Base-by-base conservation (phyloP, 352 stramenopile species). In the Globisporangium recalcitrans region DNA sequence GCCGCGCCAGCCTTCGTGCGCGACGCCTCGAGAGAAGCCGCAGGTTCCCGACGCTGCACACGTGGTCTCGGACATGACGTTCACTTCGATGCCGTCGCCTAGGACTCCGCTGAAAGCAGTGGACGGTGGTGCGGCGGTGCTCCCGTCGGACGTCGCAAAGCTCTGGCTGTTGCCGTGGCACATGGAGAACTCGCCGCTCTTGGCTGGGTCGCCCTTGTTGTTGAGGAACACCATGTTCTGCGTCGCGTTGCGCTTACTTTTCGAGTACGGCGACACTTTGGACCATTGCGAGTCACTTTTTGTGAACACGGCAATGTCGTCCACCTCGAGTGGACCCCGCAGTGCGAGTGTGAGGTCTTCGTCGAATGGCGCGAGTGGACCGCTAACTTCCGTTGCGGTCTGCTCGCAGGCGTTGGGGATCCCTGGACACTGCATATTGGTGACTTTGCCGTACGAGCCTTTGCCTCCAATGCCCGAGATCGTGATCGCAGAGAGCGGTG, bases 141-240 rank as follows among this genome's bases (percentile, higher is more conserved):
- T 60, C 21, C 71, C 72, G 46, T 85, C 62, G 9, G 61, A 36
- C 4, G 69, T 73, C 4, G 74, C 76, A 42, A 73, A 85, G 63
- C 73, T 77, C 55, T 84, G 75, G 38, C 71, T 73, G 56, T 70
- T 72, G 52, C 71, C 69, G 14, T 82, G 64, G 63, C 71, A 84
- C 48, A 66, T 72, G 34, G 76, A 67, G 34, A 78, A 80, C 31
- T 72, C 67, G 8, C 73, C 65, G 19, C 71, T 78, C 52, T 68
- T 67, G 2, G 65, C 32, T 19, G 55, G 26, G 32, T 76, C 66
- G n/a, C 73, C 73, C 22, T 73, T 73, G 69, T 82, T 85, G 64
- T 82, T 85, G 31, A 85, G 63, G 54, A 85, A 81, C 7, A 79
- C 71, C 69, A 79, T 71, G 68, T 85, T 85, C 13, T 75, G 38